Conservation (phyloP, 2,329 filamentous ascomycete genomes). For the Rhexocercosporidium sp. region DNA sequence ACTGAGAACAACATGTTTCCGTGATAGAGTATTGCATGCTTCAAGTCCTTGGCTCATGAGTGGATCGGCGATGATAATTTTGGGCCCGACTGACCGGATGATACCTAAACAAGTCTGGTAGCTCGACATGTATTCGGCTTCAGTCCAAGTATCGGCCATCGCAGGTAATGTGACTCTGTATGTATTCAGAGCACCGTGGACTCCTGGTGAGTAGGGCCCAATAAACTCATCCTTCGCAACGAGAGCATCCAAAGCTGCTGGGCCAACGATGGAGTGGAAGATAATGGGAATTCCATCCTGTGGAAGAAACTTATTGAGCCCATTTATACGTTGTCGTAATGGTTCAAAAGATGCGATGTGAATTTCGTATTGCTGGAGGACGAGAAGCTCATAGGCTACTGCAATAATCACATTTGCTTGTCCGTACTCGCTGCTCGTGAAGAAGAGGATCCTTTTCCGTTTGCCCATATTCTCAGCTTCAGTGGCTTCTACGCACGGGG, state of each 20-base stretch:
- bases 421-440: constrained; percentile 53
- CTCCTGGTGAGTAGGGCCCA: constrained; percentile 40
- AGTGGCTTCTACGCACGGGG: background rate
- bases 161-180: constrained; percentile 35
- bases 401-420: constrained; percentile 54
- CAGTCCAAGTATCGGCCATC: constrained; percentile 43
- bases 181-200: constrained; percentile 44
- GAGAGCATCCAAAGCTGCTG: constrained; percentile 44
- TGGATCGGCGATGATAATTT: constrained; percentile 50
- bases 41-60: constrained; percentile 51
- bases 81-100: constrained; percentile 45
- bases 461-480: background rate
- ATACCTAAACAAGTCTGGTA: constrained; percentile 47
- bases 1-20: constrained; percentile 47
- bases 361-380: constrained; percentile 45
- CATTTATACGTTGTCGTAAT: constrained; percentile 42
- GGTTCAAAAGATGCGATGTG: constrained; percentile 51
- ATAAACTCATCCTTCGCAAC: constrained; percentile 26
- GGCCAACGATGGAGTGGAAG: constrained; percentile 45
- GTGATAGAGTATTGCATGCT: constrained; percentile 45
- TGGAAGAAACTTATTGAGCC: constrained; percentile 30
- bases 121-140: constrained; percentile 48
- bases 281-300: constrained; percentile 25
- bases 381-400: constrained; percentile 47
- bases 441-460: constrained; percentile 43